Conservation (phyloP, 2,329 filamentous ascomycete genomes). For the Phaeosphaeria sp. region DNA sequence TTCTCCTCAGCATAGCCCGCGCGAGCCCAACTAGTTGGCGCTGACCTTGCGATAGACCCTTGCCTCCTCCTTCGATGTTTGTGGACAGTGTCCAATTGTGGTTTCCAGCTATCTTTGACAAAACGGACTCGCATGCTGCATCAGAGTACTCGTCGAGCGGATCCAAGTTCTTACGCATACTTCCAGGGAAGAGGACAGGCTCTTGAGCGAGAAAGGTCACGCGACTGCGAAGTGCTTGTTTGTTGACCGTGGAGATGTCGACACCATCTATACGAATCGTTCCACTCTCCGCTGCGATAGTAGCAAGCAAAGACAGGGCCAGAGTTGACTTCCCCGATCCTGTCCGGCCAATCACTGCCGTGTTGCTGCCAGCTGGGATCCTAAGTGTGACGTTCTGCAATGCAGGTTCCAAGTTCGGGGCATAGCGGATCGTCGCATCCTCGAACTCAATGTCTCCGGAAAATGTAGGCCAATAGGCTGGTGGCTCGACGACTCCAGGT, state of each 20-base stretch:
- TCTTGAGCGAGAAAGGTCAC: slow-evolving; percentile 73
- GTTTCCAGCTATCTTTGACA: slow-evolving; percentile 61
- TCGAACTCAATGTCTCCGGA: slow-evolving; percentile 77
- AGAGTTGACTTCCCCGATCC: slow-evolving; percentile 81
- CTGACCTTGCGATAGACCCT: slow-evolving; percentile 69
- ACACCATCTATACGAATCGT: slow-evolving; percentile 66
- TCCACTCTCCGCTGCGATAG: slow-evolving; percentile 60
- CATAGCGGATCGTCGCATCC: slow-evolving; percentile 79
- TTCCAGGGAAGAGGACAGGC: slow-evolving; percentile 69
- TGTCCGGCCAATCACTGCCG: slow-evolving; percentile 81
- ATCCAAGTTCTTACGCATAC: slow-evolving; percentile 67
- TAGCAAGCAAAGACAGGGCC: slow-evolving; percentile 64
- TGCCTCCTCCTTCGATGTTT: slow-evolving; percentile 65
- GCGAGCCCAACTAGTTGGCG: slow-evolving; percentile 69
- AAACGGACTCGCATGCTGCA: slow-evolving; percentile 59
- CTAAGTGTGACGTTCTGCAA: slow-evolving; percentile 71
- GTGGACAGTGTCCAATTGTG: slow-evolving; percentile 65
- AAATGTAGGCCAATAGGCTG: slow-evolving; percentile 77
- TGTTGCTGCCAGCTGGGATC: slow-evolving; percentile 79
- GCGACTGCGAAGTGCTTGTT: slow-evolving; percentile 65
- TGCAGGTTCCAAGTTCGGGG: slow-evolving; percentile 76
- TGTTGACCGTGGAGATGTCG: slow-evolving; percentile 65
- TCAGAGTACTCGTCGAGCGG: slow-evolving; percentile 65
- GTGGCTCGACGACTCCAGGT: slow-evolving; percentile 70
- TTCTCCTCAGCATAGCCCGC: slow-evolving; percentile 66